Conservation (phyloP, 2,329 filamentous ascomycete genomes). For the Ramularia collo-cygni region DNA sequence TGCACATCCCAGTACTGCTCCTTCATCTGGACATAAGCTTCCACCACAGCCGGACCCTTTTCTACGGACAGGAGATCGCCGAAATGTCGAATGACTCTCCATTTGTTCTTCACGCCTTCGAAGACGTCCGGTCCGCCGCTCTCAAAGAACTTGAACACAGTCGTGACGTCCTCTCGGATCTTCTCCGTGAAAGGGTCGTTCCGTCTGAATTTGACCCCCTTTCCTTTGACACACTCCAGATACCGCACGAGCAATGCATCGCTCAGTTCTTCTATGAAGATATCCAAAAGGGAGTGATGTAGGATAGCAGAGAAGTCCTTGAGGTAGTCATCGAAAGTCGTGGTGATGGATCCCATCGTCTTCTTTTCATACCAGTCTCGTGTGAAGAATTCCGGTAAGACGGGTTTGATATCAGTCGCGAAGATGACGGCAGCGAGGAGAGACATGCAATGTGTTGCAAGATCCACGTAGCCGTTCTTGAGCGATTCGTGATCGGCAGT, state of each 20-base stretch:
- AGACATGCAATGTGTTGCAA: conserved; percentile 85
- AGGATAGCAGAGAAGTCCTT: conserved; percentile 73
- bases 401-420: conserved; percentile 69
- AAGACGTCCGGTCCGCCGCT: conserved; percentile 60
- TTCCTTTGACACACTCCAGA: conserved; percentile 77
- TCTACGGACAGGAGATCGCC: conserved; percentile 67
- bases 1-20: conserved; percentile 85
- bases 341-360: conserved; percentile 87
- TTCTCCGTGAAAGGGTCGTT: conserved; percentile 85
- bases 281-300: conserved; percentile 80
- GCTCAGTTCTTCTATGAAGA: conserved; percentile 87
- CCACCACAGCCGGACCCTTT: conserved; percentile 64
- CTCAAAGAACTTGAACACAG: conserved; percentile 84
- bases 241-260: conserved; percentile 87
- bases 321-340: conserved; percentile 93
- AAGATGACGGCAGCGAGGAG: conserved; percentile 86
- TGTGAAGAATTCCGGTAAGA: conserved; percentile 85
- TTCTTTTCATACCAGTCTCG: conserved; percentile 78
- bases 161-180: conserved; percentile 85
- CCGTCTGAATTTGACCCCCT: conserved; percentile 79
- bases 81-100: conserved; percentile 84
- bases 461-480: conserved; percentile 88
- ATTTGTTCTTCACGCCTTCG: conserved; percentile 76
- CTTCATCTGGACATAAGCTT: conserved; percentile 80
- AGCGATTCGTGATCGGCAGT: conserved; percentile 66